These are phyloP conservation scores for Arthrobotrys conoides DNA, from an alignment of 2,329 filamentous ascomycete genomes.

Conservation along the genomic window DNA sequence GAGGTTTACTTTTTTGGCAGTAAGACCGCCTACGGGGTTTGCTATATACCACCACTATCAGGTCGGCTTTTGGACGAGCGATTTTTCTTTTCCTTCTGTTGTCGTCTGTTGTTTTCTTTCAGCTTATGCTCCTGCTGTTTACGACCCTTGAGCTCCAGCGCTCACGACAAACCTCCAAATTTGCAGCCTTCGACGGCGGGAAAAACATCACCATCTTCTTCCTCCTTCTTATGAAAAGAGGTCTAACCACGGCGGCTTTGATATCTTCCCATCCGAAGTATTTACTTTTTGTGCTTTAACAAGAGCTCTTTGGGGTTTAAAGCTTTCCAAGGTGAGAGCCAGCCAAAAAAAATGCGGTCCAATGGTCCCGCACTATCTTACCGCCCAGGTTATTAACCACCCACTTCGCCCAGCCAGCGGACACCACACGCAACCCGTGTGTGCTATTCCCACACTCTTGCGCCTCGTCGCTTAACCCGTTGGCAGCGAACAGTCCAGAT, in stretches of 20 bases:
- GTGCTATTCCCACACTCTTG: slow-evolving; percentile 29
- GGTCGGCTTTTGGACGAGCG: slow-evolving; percentile 35
- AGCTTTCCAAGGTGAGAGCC: slow-evolving; percentile 39
- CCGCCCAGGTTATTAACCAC: slow-evolving; percentile 61
- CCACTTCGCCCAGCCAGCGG: slow-evolving; percentile 30
- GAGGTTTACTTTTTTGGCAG: slow-evolving; percentile 32
- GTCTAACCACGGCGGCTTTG: slow-evolving; percentile 50
- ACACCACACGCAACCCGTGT: slow-evolving; percentile 34
- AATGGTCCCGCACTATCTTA: slow-evolving; percentile 56
- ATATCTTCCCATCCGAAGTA: slow-evolving; percentile 44
- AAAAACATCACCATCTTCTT: slow-evolving; percentile 2
- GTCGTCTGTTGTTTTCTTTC: slow-evolving; percentile 6
- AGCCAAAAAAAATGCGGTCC: slow-evolving; percentile 20
- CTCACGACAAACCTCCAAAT: background rate
- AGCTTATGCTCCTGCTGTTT: slow-evolving; percentile 49
- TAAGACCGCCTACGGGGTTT: slow-evolving; percentile 24
- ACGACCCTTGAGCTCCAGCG: slow-evolving; percentile 29
- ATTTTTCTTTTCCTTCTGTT: slow-evolving; percentile 38
- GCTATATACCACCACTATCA: slow-evolving; percentile 37
- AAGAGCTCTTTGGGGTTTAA: slow-evolving; percentile 43
- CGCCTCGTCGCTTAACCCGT: slow-evolving; percentile 61
- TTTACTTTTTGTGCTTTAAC: slow-evolving; percentile 7
- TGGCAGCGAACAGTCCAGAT: slow-evolving; percentile 43
- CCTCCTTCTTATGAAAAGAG: background rate
- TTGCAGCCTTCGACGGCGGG: background rate